Evolutionary conservation across 2,329 filamentous ascomycete species (phyloP), one percentile per base, ranked within the genome.

Genomic region (Colletotrichum aenigma): DNA sequence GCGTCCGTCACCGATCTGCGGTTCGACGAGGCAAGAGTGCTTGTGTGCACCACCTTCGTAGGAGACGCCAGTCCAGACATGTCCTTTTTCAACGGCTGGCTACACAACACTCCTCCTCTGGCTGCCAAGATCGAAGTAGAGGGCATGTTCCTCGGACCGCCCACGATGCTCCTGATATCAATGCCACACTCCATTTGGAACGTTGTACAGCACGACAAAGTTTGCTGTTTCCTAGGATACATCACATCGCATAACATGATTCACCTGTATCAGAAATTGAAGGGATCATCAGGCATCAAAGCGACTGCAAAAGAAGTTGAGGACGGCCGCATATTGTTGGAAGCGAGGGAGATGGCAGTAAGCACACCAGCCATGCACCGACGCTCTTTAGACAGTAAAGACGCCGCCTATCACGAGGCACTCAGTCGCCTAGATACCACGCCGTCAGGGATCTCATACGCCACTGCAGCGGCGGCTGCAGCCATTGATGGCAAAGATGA

Each of bases 161-260:
- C 92, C 2, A 93, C 92, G 0, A 92, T 93, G 86, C 84, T 93
- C 10, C 84, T 93, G 34, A 91, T 93, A 70, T 93, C 92, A 6
- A 93, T 93, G 90, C 91, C 92, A 6, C 87, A 90, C 73, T 87
- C 88, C 7, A 87, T 93, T 16, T 93, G 91, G 91, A 91, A 89
- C 77, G 87, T 92, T 26, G 90, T 93, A 9, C 90, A 93, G 82
- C 90, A 92, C 76, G 91, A 93, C 78, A 93, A 93, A 79, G 91
- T 93, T 26, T 93, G 92, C 82, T 92, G 90, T 78, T 93, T 92
- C 76, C 81, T 93, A 61, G 92, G 92, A 36, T 91, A 92, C 78
- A 90, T 93, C 78, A 93, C 89, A 78, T 93, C 92, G 1, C 91
- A 92, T 79, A 93, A 93, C 82, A 91, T 93, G 89, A 90, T 91